A percentile compares a stretch with the other conserved stretches of the same genome.
These are phyloP conservation scores for Vitis hybrid DNA, from an alignment of 177 flowering plant species.

Conservation along the genomic window DNA sequence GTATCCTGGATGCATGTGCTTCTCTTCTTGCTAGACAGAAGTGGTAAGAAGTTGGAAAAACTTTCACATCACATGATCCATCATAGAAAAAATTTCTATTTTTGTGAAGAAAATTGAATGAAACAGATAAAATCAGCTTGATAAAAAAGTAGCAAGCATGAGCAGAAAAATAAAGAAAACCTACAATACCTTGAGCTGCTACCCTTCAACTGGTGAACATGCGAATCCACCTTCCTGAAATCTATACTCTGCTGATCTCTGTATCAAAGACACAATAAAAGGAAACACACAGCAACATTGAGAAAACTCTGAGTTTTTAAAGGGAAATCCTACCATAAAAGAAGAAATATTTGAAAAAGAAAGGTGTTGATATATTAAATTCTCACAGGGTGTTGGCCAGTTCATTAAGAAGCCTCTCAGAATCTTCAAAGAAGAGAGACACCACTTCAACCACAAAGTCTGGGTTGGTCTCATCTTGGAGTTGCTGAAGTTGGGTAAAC, in stretches of 20 bases:
- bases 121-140: not conserved
- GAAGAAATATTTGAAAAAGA: not conserved
- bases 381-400: conserved; percentile 34
- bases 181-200: conserved; percentile 41
- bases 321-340: not conserved
- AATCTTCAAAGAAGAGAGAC: conserved; percentile 42
- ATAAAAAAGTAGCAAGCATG: not conserved
- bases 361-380: not conserved
- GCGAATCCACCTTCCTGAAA: conserved; percentile 32
- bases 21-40: not conserved
- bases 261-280: not conserved
- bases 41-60: not conserved
- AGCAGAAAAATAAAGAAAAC: not conserved
- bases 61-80: not conserved
- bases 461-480: conserved; percentile 50
- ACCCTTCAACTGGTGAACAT: conserved; percentile 48
- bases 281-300: not conserved
- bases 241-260: conserved; percentile 34
- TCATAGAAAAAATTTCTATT: not conserved
- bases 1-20: not conserved
- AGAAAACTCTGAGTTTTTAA: not conserved
- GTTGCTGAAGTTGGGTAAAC: conserved; percentile 38
- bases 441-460: conserved; percentile 48
- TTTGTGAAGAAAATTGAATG: not conserved
- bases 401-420: conserved; percentile 43